Conservation (phyloP, 2,329 filamentous ascomycete species). For the Hypoxylon sp. region DNA sequence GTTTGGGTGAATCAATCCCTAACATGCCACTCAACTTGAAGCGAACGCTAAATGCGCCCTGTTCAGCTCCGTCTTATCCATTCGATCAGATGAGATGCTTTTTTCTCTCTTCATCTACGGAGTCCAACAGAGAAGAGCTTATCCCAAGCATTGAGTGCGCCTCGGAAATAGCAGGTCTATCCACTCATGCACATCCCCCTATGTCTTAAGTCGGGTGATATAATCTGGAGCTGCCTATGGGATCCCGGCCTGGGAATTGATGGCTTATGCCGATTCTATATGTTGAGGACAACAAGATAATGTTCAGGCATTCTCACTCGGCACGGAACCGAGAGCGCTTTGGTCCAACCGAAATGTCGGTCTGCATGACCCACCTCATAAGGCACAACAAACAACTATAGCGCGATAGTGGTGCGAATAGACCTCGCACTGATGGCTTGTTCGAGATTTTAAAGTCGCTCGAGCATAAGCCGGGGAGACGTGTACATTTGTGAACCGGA, state of each 20-base stretch:
- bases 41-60: conserved; percentile 43
- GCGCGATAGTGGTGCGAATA: conserved; percentile 39
- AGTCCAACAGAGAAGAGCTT: conserved; percentile 28
- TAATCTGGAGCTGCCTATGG: conserved; percentile 32
- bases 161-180: conserved; percentile 37
- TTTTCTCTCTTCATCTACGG: conserved; percentile 35
- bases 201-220: conserved; percentile 39
- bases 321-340: conserved; percentile 37
- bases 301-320: conserved; percentile 33
- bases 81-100: conserved; percentile 41
- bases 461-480: conserved; percentile 27
- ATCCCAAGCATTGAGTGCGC: conserved; percentile 28
- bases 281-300: conserved; percentile 30
- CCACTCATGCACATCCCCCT: conserved; percentile 33
- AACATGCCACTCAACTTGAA: conserved; percentile 44
- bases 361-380: conserved; percentile 41
- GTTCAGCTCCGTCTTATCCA: conserved; percentile 29
- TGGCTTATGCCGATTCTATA: conserved; percentile 35
- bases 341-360: conserved; percentile 45
- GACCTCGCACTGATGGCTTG: conserved; percentile 32
- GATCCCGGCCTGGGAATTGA: conserved; percentile 25
- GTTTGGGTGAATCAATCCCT: conserved; percentile 65
- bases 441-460: conserved; percentile 21
- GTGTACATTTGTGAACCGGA: conserved; percentile 33
- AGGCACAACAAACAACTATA: conserved; percentile 36